Percentiles rank a stretch among this genome's conserved stretches.
These are phyloP conservation scores for Xanthoconium purpureum DNA, from an alignment of 768 basidiomycete species.

Conservation along the genomic window DNA sequence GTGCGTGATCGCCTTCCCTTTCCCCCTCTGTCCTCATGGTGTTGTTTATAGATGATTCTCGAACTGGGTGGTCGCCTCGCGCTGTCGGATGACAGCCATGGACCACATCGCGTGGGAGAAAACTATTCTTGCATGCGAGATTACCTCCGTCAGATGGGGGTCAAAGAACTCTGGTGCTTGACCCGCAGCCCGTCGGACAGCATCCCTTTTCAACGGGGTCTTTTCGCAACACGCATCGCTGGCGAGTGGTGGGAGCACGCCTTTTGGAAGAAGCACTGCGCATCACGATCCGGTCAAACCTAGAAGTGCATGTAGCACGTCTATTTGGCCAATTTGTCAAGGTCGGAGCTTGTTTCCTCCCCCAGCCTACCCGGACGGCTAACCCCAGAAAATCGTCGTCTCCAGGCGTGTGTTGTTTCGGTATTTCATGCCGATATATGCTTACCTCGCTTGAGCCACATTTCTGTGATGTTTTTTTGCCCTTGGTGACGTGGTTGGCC, in stretches of 20 bases:
- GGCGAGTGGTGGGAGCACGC: constrained; percentile 56
- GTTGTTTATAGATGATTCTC: constrained; percentile 59
- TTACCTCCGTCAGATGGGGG: constrained; percentile 61
- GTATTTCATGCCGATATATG: constrained; percentile 17
- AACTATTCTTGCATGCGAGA: constrained; percentile 68
- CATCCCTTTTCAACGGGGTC: constrained; percentile 30
- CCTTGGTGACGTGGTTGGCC: neutral
- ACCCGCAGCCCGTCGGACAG: constrained; percentile 30
- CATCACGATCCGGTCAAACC: constrained; percentile 8
- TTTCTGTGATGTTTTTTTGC: constrained; percentile 4
- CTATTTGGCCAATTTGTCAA: constrained; percentile 20
- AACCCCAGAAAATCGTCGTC: constrained; percentile 9
- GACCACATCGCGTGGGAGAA: constrained; percentile 80
- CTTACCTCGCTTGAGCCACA: constrained; percentile 1
- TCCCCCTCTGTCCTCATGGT: constrained; percentile 10
- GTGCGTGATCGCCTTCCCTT: constrained; percentile 41
- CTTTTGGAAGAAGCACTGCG: constrained; percentile 52
- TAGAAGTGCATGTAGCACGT: constrained; percentile 13
- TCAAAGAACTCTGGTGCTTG: constrained; percentile 67
- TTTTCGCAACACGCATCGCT: constrained; percentile 42
- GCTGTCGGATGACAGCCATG: constrained; percentile 96
- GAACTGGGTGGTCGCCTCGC: constrained; percentile 68
- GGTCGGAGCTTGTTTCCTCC: constrained; percentile 19
- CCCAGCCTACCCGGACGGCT: constrained; percentile 11
- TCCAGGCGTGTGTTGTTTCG: constrained; percentile 12